These are phyloP conservation scores for Curvularia lunata DNA, from an alignment of 2,329 filamentous ascomycete genomes.

Conservation along the genomic window DNA sequence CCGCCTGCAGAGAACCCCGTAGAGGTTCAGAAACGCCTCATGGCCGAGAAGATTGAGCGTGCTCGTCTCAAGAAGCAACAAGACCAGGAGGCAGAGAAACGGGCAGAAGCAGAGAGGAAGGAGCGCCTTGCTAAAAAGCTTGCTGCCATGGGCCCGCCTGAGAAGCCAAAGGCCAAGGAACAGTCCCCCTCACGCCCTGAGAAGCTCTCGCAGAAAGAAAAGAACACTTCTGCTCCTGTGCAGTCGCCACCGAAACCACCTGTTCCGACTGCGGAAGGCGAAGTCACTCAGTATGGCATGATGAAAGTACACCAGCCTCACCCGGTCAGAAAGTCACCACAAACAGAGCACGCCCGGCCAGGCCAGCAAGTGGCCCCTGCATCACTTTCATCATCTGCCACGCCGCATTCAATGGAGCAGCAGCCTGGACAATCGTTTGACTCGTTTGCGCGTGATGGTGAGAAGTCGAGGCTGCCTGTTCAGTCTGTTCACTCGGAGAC, in stretches of 20 bases:
- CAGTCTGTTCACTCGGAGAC: slow-evolving; percentile 24
- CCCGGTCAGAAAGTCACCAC: slow-evolving; percentile 50
- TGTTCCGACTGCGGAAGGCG: slow-evolving; percentile 62
- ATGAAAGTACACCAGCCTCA: slow-evolving; percentile 67
- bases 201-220: slow-evolving; percentile 55
- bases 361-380: slow-evolving; percentile 16
- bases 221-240: slow-evolving; percentile 43
- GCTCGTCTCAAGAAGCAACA: slow-evolving; percentile 71
- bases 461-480: slow-evolving; percentile 18
- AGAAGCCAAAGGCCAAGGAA: slow-evolving; percentile 48
- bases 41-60: slow-evolving; percentile 72
- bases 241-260: slow-evolving; percentile 63
- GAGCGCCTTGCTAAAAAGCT: slow-evolving; percentile 76
- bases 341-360: slow-evolving; percentile 24
- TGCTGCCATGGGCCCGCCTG: slow-evolving; percentile 68
- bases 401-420: slow-evolving; percentile 28
- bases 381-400: slow-evolving; percentile 29
- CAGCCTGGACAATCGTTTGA: slow-evolving; percentile 27
- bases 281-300: slow-evolving; percentile 66
- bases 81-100: slow-evolving; percentile 63
- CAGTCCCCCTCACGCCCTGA: slow-evolving; percentile 45
- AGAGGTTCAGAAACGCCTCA: slow-evolving; percentile 70
- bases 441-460: slow-evolving; percentile 29
- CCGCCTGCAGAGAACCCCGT: slow-evolving; percentile 64
- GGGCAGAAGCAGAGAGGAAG: slow-evolving; percentile 73